A percentile compares a stretch with the other conserved stretches of the same genome.
Evolutionary conservation across 2,329 filamentous ascomycete species (phyloP).

Genomic region (Huntiella bhutanensis): DNA sequence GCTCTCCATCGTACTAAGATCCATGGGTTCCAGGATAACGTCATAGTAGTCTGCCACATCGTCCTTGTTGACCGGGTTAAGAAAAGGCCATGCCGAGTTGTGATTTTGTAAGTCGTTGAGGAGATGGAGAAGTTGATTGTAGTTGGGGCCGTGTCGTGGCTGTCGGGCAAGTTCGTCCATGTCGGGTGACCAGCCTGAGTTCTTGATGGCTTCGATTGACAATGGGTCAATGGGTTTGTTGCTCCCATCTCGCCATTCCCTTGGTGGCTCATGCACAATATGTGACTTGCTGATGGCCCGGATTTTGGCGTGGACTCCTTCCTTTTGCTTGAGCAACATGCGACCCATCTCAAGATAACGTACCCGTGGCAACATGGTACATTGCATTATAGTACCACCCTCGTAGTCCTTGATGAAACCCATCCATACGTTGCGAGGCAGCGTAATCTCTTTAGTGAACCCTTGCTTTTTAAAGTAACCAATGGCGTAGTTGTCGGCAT

Average conservation of each 20-base stretch:
- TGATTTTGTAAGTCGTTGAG: slow-evolving; percentile 94
- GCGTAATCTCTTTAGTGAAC: slow-evolving; percentile 94
- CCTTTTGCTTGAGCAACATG: slow-evolving; percentile 95
- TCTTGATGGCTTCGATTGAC: slow-evolving; percentile 70
- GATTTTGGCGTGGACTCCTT: slow-evolving; percentile 87
- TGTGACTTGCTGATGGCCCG: slow-evolving; percentile 78
- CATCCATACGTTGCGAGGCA: slow-evolving; percentile 88
- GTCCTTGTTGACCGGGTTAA: slow-evolving; percentile 81
- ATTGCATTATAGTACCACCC: slow-evolving; percentile 98
- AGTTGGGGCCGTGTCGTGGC: slow-evolving; percentile 88
- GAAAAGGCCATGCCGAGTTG: slow-evolving; percentile 82
- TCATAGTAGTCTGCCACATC: slow-evolving; percentile 98
- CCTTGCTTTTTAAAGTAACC: slow-evolving; percentile 99
- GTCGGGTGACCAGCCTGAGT: slow-evolving; percentile 84
- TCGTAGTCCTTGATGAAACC: slow-evolving; percentile 99
- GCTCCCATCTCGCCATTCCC: slow-evolving; percentile 58
- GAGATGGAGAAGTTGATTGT: slow-evolving; percentile 80
- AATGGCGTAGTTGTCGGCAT: slow-evolving; percentile 96
- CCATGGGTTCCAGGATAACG: slow-evolving; percentile 96
- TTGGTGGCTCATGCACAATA: slow-evolving; percentile 66
- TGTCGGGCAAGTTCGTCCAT: slow-evolving; percentile 96
- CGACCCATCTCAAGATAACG: slow-evolving; percentile 83
- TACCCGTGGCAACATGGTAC: slow-evolving; percentile 85
- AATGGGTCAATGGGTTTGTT: slow-evolving; percentile 65
- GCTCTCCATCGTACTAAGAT: slow-evolving; percentile 83